Percentiles rank a stretch among this genome's conserved stretches.
These are phyloP conservation scores for Hyparrhenia diplandra DNA, from an alignment of 176 grass and related monocot genomes.

Conservation along the genomic window DNA sequence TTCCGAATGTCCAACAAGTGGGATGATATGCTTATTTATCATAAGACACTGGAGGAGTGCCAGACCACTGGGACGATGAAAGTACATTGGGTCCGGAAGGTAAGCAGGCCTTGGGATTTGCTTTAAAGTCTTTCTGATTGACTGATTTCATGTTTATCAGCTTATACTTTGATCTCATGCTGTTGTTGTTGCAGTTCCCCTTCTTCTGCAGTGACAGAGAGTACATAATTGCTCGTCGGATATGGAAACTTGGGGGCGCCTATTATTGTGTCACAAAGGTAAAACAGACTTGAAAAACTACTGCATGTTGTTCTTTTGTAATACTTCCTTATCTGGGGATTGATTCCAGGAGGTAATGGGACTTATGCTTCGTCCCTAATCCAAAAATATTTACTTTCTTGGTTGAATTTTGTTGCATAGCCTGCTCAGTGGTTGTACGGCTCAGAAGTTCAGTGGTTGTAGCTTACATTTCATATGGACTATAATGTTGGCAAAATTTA, in stretches of 20 bases:
- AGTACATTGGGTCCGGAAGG: conserved; percentile 93
- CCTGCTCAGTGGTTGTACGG: too few species aligned
- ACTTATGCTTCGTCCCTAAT: background rate
- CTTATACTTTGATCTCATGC: background rate
- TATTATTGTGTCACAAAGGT: conserved; percentile 95
- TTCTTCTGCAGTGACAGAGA: conserved; percentile 95
- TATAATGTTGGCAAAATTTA: background rate
- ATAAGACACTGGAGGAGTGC: conserved; percentile 63
- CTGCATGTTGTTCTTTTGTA: background rate
- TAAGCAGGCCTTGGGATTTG: background rate
- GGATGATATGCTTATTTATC: conserved; percentile 88
- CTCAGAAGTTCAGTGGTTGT: too few species aligned
- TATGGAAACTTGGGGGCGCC: conserved; percentile 62
- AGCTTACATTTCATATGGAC: background rate
- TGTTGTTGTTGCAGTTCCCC: conserved; percentile 60
- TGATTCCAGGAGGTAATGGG: background rate
- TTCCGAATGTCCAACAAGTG: conserved; percentile 88
- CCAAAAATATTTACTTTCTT: background rate
- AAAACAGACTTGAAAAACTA: background rate
- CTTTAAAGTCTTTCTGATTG: background rate
- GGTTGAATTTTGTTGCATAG: background rate
- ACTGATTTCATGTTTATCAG: background rate
- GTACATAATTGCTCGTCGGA: conserved; percentile 85
- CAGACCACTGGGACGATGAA: conserved; percentile 61
- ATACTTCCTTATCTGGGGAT: background rate